Evolutionary conservation across 202 grass and related monocot genomes (phyloP).

Genomic region (Cymbopogon flexuosus): DNA sequence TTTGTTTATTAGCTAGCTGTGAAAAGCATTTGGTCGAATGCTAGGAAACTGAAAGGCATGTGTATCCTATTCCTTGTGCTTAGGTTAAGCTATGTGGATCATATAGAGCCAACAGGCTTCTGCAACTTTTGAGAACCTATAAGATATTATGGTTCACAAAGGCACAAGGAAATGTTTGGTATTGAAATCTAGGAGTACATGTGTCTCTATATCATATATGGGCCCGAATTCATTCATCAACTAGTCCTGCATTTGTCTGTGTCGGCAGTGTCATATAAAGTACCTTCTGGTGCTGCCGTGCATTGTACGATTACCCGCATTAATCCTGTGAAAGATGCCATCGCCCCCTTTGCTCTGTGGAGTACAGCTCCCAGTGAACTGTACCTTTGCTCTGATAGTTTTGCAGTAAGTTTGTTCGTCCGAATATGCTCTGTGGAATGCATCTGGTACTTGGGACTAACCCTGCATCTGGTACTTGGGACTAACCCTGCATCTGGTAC

Average conservation of each 20-base stretch:
- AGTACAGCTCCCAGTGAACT: neutral
- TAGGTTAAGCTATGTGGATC: neutral
- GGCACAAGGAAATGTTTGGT: neutral
- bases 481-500: neutral
- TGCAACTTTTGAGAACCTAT: neutral
- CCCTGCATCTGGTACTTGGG: too few species aligned
- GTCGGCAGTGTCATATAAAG: neutral
- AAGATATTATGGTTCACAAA: neutral
- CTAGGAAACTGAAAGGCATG: neutral
- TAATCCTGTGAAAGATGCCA: neutral
- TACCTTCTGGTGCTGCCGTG: neutral
- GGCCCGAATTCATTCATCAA: neutral
- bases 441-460: neutral
- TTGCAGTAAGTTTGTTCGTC: neutral
- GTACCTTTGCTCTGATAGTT: neutral
- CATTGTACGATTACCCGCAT: constrained; percentile 2
- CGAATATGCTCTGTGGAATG: neutral
- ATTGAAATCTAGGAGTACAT: neutral
- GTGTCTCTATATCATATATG: neutral
- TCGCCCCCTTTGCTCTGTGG: too few species aligned
- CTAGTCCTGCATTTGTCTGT: neutral
- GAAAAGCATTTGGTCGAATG: neutral
- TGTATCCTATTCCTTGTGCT: neutral
- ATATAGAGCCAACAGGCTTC: neutral
- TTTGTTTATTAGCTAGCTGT: neutral